phyloP scores from a whole-genome alignment of 1,284 basidiomycete genomes.

The Cutaneotrichosporon sp. region DNA sequence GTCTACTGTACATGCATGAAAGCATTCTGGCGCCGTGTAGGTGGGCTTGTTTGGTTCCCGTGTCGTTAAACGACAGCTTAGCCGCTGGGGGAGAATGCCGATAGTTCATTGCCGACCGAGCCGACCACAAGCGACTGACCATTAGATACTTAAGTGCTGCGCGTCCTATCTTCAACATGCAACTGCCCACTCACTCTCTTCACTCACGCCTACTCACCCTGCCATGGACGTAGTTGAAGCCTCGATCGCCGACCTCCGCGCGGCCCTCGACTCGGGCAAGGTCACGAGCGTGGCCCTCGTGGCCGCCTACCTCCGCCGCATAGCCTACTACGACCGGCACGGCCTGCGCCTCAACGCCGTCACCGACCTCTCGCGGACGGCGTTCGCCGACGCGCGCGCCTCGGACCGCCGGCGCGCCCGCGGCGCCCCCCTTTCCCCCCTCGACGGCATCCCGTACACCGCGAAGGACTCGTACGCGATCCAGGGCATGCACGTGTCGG shows the following conservation, averaged over 20 bases:
- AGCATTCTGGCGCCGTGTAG: no score
- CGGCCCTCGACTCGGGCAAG: constrained; percentile 10
- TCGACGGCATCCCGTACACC: constrained; percentile 19
- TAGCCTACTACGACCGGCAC: constrained; percentile 16
- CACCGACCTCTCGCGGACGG: neutral
- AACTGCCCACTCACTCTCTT: neutral
- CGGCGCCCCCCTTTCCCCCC: constrained; percentile 7
- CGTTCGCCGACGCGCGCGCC: constrained; percentile 13
- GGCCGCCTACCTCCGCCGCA: constrained; percentile 15
- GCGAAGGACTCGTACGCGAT: constrained; percentile 19
- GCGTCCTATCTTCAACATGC: neutral
- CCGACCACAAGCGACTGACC: neutral
- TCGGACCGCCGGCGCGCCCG: constrained; percentile 7
- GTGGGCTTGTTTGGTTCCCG: neutral
- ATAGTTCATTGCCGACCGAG: no score
- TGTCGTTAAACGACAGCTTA: neutral
- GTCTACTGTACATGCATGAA: no score
- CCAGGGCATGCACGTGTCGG: constrained; percentile 4
- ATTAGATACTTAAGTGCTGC: no score
- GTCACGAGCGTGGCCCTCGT: constrained; percentile 12
- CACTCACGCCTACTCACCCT: neutral
- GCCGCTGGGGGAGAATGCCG: no score
- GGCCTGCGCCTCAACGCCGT: constrained; percentile 13
- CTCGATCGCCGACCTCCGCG: constrained; percentile 10
- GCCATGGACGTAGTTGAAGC: constrained; percentile 18